These are phyloP conservation scores for Pelomyxa schiedti DNA, from an alignment of 78 protist species.

Conservation along the genomic window DNA sequence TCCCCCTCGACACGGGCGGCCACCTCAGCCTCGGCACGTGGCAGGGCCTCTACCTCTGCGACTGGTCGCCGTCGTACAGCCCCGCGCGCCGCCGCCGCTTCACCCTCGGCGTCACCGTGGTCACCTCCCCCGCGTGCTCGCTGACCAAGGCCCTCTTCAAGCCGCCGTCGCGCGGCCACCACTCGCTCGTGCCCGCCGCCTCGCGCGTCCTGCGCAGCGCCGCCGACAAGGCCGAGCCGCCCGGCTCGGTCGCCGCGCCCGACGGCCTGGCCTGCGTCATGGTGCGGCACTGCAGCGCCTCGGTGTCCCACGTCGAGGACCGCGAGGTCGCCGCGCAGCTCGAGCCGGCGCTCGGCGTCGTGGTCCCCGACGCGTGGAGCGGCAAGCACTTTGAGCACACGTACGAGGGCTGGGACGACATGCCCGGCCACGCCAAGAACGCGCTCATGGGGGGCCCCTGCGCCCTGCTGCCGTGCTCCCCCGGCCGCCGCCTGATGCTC, in stretches of 20 bases:
- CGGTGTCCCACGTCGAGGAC: not conserved
- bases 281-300: conserved; percentile 1
- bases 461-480: not conserved
- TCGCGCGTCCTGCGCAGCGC: not conserved
- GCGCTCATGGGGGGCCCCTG: not conserved
- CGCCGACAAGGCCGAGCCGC: not conserved
- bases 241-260: too few species aligned
- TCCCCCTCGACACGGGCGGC: not conserved
- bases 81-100: not conserved
- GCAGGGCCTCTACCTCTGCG: not conserved
- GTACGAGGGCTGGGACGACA: conserved; percentile 2
- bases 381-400: not conserved
- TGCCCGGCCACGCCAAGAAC: conserved; percentile 2
- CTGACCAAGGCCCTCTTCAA: not conserved
- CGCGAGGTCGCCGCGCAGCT: not conserved
- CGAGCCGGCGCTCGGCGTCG: not conserved
- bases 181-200: not conserved
- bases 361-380: not conserved
- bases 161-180: not conserved
- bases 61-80: not conserved
- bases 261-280: conserved; percentile 2
- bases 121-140: not conserved
- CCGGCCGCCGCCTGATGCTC: not conserved
- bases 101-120: not conserved
- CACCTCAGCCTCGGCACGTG: not conserved